Base-by-base conservation (phyloP, 805 yeast species). In the Kodamaea neixiangensis region DNA sequence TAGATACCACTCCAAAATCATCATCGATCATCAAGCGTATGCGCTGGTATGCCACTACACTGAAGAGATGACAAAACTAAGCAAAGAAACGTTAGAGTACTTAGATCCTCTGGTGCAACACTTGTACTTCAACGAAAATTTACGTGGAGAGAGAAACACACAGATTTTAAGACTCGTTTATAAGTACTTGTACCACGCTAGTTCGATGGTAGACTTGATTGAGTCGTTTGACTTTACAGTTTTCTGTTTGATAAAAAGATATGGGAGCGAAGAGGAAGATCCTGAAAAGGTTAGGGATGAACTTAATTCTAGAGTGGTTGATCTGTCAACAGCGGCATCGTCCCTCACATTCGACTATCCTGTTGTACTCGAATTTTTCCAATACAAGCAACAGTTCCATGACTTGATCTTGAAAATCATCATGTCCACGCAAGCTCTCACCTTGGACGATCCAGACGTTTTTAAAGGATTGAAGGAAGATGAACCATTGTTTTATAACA, bases 371-470 rank as follows among this genome's bases (percentile, higher is more conserved):
- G 96, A 88, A 46, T 90, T 87, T 62, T 80, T 85, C 60, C 86
- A 85, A 54, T 70, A 79, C 44, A 91, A 90, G 59, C 97, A 90
- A 63, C 76, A 79, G 7, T 64, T 88, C 20, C 92, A 89, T 64
- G 82, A 86, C 56, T 63, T 77, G 3, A 71, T 85, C 29, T 71
- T 83, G 2, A 77, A 77, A 22, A 73, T 87, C 5, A 73, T 89
- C 9, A 78, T 88, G 77, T 81, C 84, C 44, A 77, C 87, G 0
- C 96, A 89, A 62, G 74, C 82, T 10, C 67, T 88, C 9, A 86
- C 94, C 0, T 66, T 87, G 9, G 81, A 78, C 22, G 96, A 88
- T 61, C 90, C 94, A 0, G 90, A 86, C 52, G 85, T 84, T 1
- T 88, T 88, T 66, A 75, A 76, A 46, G 80, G 86, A 0, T 73